Evolutionary conservation across 306 rosid genomes (phyloP).

Genomic region (Pachyrhizus erosus): DNA sequence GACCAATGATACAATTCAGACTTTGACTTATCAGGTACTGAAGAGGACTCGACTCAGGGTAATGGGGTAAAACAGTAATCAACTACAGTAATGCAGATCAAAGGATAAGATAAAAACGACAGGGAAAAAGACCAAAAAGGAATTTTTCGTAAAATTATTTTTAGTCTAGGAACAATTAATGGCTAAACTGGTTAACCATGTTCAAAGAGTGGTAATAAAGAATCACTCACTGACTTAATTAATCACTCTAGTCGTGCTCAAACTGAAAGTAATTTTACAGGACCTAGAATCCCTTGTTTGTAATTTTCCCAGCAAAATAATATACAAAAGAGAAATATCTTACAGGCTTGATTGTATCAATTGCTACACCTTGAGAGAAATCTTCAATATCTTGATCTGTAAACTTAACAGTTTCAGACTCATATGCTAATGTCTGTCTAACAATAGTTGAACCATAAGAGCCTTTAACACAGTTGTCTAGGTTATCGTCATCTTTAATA

Average conservation of each 20-base stretch:
- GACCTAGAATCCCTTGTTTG: not conserved
- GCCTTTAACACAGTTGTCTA: conserved; percentile 42
- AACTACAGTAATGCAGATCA: not conserved
- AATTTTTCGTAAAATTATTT: not conserved
- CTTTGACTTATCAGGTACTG: not conserved
- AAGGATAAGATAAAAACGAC: not conserved
- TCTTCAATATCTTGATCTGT: conserved; percentile 55
- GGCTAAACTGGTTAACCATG: not conserved
- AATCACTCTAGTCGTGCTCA: not conserved
- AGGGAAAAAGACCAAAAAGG: not conserved
- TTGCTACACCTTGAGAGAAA: conserved; percentile 40
- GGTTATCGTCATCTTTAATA: conserved; percentile 42
- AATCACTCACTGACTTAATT: conserved; percentile 2
- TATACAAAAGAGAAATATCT: conserved; percentile 33
- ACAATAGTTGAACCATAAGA: conserved; percentile 56
- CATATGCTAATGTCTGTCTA: conserved; percentile 46
- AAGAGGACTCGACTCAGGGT: no score
- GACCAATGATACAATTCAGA: not conserved
- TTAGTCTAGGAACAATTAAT: not conserved
- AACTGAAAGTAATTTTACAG: not conserved
- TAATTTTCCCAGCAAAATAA: not conserved
- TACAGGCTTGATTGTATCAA: conserved; percentile 53
- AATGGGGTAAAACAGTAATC: not conserved
- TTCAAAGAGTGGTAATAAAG: not conserved
- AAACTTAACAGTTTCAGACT: conserved; percentile 49